Evolutionary conservation across 805 yeast species (phyloP).

Genomic region (Alloascoidea hylecoeti): DNA sequence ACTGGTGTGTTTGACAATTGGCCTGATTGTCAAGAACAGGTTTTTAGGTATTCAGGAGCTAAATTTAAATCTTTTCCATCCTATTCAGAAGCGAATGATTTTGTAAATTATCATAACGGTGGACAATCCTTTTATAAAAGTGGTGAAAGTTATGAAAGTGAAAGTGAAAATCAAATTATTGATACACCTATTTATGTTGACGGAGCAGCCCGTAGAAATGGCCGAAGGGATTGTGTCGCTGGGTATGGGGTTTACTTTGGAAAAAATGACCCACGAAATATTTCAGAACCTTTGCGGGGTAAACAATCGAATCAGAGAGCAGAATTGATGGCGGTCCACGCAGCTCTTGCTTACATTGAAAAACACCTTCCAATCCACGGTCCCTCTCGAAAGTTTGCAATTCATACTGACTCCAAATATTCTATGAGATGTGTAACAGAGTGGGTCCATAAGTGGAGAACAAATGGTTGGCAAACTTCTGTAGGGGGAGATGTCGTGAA

Average conservation of each 20-base stretch:
- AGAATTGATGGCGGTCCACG: slow-evolving; percentile 53
- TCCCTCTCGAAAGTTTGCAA: slow-evolving; percentile 18
- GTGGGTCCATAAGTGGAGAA: slow-evolving; percentile 46
- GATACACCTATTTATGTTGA: slow-evolving; percentile 45
- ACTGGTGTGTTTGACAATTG: slow-evolving; percentile 40
- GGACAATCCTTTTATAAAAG: not conserved
- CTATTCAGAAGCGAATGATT: slow-evolving; percentile 31
- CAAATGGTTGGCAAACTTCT: slow-evolving; percentile 36
- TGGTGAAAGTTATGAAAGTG: not conserved
- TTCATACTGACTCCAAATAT: slow-evolving; percentile 63
- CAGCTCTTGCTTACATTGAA: slow-evolving; percentile 33
- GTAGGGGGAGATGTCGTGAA: slow-evolving; percentile 33
- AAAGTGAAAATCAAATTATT: slow-evolving; percentile 1
- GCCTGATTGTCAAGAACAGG: slow-evolving; percentile 36
- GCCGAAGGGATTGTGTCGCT: slow-evolving; percentile 25
- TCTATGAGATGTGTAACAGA: slow-evolving; percentile 36
- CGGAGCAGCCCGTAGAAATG: slow-evolving; percentile 62
- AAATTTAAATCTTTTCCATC: slow-evolving; percentile 39
- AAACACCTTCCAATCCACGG: slow-evolving; percentile 8
- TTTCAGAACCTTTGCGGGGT: slow-evolving; percentile 33
- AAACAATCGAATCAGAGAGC: slow-evolving; percentile 70
- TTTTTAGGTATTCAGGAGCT: slow-evolving; percentile 42
- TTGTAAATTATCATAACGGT: slow-evolving; percentile 12
- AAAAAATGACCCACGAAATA: slow-evolving; percentile 33
- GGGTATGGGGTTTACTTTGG: slow-evolving; percentile 78